Base-by-base conservation (phyloP, 371 early-diverging fungal genomes). In the Capillidium rhysosporum region DNA sequence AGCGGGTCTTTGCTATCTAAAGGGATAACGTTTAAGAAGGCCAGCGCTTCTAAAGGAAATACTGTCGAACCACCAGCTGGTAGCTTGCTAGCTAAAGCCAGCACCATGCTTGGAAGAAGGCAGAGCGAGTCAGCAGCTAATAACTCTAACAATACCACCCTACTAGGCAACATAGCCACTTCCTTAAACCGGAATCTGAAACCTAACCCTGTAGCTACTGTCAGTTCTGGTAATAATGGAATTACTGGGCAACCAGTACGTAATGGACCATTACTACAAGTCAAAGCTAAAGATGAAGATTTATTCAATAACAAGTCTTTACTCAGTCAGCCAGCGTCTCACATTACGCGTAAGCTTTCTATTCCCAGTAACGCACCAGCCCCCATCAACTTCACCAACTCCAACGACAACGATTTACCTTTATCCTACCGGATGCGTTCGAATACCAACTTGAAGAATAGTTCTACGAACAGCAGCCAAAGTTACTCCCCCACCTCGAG, bases 1-100 rank as follows among this genome's bases (percentile, higher is more conserved):
- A 28, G n/a, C 18, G 51, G 51, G 3, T 51, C 51, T 10, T 28
- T 51, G 29, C 38, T 51, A 21, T 51, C 51, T n/a, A 29, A 38
- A 29, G 21, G 38, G 12, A 29, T 39, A 7, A 16, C 30, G 0
- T 23, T 34, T 12, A 34, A 34, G 34, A 34, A 34, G 34, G 4
- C 34, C 34, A 34, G 12, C 34, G 4, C 12, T 4, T 7, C 34
- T 12, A 34, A 34, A 34, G 12, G 34, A 4, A 34, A 34, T 7
- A 4, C 34, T 12, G 34, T 34, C 34, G 34, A 34, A 12, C 34
- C 34, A 34, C 34, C 34, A 12, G 12, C 34, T 34, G 34, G 34
- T 34, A 34, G 34, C 34, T 34, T 34, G 34, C 34, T 34, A 12
- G 34, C 34, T 12, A 34, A 34, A 34, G 34, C 34, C 34, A 34